Evolutionary conservation across 495 filamentous ascomycete genomes (phyloP).

Genomic region (Daldinia decipiens): DNA sequence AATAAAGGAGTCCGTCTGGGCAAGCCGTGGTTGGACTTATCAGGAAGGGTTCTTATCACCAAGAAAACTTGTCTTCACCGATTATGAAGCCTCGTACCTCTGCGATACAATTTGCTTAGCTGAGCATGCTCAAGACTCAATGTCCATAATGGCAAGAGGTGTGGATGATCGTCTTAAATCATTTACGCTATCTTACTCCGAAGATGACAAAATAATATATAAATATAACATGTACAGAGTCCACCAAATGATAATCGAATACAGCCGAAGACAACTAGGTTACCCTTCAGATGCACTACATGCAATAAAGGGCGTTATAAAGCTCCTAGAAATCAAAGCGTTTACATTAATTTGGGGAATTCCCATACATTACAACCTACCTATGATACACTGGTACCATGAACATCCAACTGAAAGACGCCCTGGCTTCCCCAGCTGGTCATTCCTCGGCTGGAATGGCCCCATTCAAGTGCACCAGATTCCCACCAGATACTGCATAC

Average conservation of each 20-base stretch:
- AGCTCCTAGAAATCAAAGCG: background rate
- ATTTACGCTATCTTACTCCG: no score
- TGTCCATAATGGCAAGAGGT: no score
- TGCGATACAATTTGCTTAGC: background rate
- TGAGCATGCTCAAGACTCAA: background rate
- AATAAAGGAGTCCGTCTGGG: background rate
- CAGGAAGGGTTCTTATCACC: background rate
- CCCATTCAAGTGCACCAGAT: background rate
- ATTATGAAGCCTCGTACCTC: background rate
- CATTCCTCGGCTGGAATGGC: constrained; percentile 13
- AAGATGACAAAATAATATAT: no score
- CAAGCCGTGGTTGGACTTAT: background rate
- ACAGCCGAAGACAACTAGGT: background rate
- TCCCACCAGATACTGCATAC: no score
- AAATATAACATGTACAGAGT: no score
- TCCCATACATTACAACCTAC: background rate
- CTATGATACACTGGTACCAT: constrained; percentile 5
- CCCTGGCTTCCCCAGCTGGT: constrained; percentile 11
- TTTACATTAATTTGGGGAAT: constrained; percentile 2
- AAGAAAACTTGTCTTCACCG: background rate
- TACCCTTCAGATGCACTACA: background rate
- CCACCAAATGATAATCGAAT: background rate
- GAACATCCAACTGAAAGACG: constrained; percentile 2
- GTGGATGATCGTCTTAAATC: no score
- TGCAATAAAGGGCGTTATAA: background rate